Evolutionary conservation across 192 early-diverging fungal species (phyloP).

Genomic region (Umbelopsis sp.): DNA sequence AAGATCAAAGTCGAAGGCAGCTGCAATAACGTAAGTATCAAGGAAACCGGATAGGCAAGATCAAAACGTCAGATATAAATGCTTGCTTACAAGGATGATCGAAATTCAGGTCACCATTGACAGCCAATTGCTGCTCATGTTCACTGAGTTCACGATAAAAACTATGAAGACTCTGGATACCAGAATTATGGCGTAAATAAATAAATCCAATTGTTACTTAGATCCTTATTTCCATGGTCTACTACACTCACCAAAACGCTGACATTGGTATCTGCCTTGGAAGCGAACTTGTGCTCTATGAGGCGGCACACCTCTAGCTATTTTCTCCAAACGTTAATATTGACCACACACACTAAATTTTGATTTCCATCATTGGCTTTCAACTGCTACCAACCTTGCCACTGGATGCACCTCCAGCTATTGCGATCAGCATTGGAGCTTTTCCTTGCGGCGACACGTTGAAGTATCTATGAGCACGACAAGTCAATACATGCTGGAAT

Average conservation of each 20-base stretch:
- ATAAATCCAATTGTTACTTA: too few species aligned
- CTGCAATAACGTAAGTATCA: slow-evolving; percentile 25
- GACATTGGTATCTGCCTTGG: slow-evolving; percentile 25
- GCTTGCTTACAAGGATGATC: slow-evolving; percentile 61
- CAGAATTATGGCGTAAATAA: slow-evolving; percentile 32
- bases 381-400: slow-evolving; percentile 41
- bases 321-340: neutral
- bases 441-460: slow-evolving; percentile 24
- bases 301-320: slow-evolving; percentile 45
- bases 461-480: slow-evolving; percentile 26
- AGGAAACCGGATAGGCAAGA: neutral
- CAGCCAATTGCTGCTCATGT: slow-evolving; percentile 52
- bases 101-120: slow-evolving; percentile 58
- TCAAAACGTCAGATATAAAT: neutral
- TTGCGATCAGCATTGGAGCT: slow-evolving; percentile 50
- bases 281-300: slow-evolving; percentile 34
- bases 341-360: too few species aligned
- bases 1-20: slow-evolving; percentile 77
- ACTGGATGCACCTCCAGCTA: slow-evolving; percentile 51
- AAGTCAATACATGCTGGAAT: too few species aligned
- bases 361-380: neutral
- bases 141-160: slow-evolving; percentile 61
- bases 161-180: slow-evolving; percentile 53
- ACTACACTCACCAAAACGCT: slow-evolving; percentile 2
- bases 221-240: neutral